Conservation (phyloP, 2,329 filamentous ascomycete genomes). For the Colletotrichum tamarilloi region DNA sequence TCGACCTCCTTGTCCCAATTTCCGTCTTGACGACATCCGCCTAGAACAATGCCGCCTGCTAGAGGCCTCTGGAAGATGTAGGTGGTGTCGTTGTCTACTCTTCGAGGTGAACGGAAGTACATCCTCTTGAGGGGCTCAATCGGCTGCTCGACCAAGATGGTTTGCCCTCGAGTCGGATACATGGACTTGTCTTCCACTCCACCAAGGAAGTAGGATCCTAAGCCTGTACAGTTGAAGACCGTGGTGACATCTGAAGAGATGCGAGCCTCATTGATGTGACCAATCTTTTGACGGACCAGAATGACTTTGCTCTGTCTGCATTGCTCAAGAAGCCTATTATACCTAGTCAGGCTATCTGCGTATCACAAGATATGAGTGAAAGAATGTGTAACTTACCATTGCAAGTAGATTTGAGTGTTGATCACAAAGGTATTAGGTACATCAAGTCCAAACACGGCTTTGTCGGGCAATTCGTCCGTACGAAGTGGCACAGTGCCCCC, state of each 20-base stretch:
- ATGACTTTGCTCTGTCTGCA: conserved; percentile 79
- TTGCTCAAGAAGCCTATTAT: conserved; percentile 72
- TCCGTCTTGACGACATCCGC: conserved; percentile 46
- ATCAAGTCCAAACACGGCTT: conserved; percentile 47
- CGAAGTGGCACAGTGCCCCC: conserved; percentile 46
- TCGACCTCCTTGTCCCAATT: conserved; percentile 46
- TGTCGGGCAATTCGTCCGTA: conserved; percentile 45
- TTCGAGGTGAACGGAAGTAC: conserved; percentile 50
- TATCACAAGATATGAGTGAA: neutral
- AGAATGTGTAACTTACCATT: conserved; percentile 61
- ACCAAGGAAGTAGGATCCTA: conserved; percentile 79
- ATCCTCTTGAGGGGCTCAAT: conserved; percentile 50
- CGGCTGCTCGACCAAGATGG: conserved; percentile 50
- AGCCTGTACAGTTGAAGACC: conserved; percentile 86
- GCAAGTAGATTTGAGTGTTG: conserved; percentile 88
- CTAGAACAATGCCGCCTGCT: conserved; percentile 46
- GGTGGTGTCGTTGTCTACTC: conserved; percentile 53
- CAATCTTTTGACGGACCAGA: conserved; percentile 70
- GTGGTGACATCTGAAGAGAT: conserved; percentile 64
- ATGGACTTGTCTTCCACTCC: conserved; percentile 83
- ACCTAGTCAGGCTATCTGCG: neutral
- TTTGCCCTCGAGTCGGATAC: conserved; percentile 82
- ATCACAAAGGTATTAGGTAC: conserved; percentile 50
- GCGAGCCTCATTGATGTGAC: conserved; percentile 79
- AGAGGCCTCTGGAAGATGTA: conserved; percentile 57